Base-by-base conservation (phyloP, 2,329 filamentous ascomycete genomes). In the Apiospora phragmitis region DNA sequence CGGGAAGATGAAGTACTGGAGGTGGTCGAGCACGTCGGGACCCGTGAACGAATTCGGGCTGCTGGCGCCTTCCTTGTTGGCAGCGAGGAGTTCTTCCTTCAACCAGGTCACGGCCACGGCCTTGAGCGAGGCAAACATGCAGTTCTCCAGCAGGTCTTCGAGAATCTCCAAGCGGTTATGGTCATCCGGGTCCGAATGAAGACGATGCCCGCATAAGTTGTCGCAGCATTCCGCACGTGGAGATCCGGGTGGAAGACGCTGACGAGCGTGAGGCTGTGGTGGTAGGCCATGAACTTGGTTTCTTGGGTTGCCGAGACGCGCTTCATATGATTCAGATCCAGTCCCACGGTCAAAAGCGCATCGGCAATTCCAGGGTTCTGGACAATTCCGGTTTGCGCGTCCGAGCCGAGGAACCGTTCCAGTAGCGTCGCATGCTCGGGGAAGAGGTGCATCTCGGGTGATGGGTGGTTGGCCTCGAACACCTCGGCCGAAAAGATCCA, bases 101-200 rank as follows among this genome's bases (percentile, higher is more conserved):
- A 91, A 80, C 90, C 90, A 92, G 4, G 85, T 85, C 5, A 92
- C 85, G 0, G 89, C 90, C 55, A 88, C 89, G 11, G 88, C 90
- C 77, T 91, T 90, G 47, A 92, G 82, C 0, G 86, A 84, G 2
- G 89, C 84, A 74, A 90, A 91, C 74, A 88, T 85, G 82, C 90
- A 91, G 77, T 91, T 90, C 79, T 91, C 89, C 16, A 92, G 80
- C 16, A 91, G 83, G 75, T 92, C 90, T 68, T 90, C 87, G 11
- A 92, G 84, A 73, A 92, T 92, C 38, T 85, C 83, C 21, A 92
- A 81, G 6, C 89, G 85, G 75, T 88, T 85, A 3, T 86, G 84
- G 71, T 90, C 88, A 35, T 89, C 85, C 0, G 90, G 89, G 72
- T 91, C 86, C 2, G 87, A 83, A 75, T 91, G 90, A 45, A 90